Conservation (phyloP, 2,329 filamentous ascomycete species). For the Huntiella abstrusa region DNA sequence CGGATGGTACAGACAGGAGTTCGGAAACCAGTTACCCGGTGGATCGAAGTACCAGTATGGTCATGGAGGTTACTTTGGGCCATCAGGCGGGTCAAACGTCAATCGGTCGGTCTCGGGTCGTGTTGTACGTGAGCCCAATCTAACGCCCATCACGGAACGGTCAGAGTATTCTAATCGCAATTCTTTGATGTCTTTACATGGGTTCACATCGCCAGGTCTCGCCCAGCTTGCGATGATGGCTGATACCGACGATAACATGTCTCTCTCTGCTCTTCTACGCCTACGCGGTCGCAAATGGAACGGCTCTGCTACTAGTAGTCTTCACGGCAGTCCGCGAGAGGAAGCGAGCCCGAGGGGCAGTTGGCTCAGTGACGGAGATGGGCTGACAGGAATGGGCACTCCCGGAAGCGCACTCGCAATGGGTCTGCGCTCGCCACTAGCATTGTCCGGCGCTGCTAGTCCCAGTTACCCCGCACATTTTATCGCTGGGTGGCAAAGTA, state of each 20-base stretch:
- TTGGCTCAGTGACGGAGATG: too few relatives aligned
- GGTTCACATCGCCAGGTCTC: conserved; percentile 49
- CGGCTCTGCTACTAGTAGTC: conserved; percentile 53
- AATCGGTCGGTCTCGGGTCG: conserved; percentile 56
- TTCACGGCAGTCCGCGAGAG: conserved; percentile 28
- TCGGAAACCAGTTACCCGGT: conserved; percentile 40
- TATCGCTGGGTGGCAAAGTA: conserved; percentile 5
- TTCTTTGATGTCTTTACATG: conserved; percentile 54
- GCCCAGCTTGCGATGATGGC: conserved; percentile 55
- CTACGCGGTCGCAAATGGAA: conserved; percentile 63
- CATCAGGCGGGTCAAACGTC: conserved; percentile 35
- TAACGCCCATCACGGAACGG: conserved; percentile 90
- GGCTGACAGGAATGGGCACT: too few relatives aligned
- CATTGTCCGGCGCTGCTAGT: too few relatives aligned
- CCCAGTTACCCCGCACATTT: too few relatives aligned
- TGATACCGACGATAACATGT: conserved; percentile 37
- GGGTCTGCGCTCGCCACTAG: too few relatives aligned
- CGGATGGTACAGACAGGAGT: conserved; percentile 89
- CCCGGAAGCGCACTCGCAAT: too few relatives aligned
- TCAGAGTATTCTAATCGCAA: conserved; percentile 94
- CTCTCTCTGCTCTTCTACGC: conserved; percentile 57
- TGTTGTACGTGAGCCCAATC: conserved; percentile 65
- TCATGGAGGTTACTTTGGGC: conserved; percentile 79
- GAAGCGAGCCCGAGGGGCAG: too few relatives aligned
- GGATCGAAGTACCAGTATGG: conserved; percentile 37